A percentile compares a stretch with the other conserved stretches of the same genome.
phyloP scores from a whole-genome alignment of 2,329 filamentous ascomycete genomes.

The Bipolaris oryzae region DNA sequence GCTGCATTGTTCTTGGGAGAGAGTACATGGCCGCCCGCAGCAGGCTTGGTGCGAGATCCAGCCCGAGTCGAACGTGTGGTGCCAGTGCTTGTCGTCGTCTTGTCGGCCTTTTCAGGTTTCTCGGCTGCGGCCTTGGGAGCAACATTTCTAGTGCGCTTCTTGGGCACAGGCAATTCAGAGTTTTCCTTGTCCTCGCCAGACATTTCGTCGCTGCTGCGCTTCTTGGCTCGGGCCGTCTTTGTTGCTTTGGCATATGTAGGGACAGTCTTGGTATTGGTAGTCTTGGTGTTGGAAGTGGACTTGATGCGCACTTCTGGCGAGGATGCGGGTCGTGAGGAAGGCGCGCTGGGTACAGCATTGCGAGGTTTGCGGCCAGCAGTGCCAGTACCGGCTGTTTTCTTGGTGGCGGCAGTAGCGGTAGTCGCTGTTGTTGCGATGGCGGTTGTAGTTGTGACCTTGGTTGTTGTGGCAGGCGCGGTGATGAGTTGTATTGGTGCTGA shows the following conservation, averaged over 20 bases:
- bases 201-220: slow-evolving; percentile 36
- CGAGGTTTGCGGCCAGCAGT: slow-evolving; percentile 17
- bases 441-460: slow-evolving; percentile 9
- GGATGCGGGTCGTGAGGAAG: slow-evolving; percentile 7
- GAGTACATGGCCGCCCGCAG: slow-evolving; percentile 21
- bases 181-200: slow-evolving; percentile 42
- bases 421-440: neutral
- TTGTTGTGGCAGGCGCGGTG: slow-evolving; percentile 14
- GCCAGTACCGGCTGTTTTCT: slow-evolving; percentile 2
- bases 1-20: slow-evolving; percentile 34
- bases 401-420: neutral
- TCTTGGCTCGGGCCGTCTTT: slow-evolving; percentile 28
- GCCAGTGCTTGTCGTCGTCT: slow-evolving; percentile 10
- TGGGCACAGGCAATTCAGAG: slow-evolving; percentile 27
- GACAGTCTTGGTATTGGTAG: slow-evolving; percentile 24
- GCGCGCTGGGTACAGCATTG: slow-evolving; percentile 13
- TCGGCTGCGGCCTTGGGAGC: slow-evolving; percentile 13
- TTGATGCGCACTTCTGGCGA: slow-evolving; percentile 15
- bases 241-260: slow-evolving; percentile 10
- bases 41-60: slow-evolving; percentile 29
- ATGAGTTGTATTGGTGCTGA: slow-evolving; percentile 13
- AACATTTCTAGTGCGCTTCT: slow-evolving; percentile 26
- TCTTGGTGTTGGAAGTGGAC: slow-evolving; percentile 6
- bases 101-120: neutral
- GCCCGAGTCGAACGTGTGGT: slow-evolving; percentile 31